A percentile compares a stretch with the other conserved stretches of the same genome.
Conservation (phyloP, 148 eudicot species). For the Camellia granthamiana region DNA sequence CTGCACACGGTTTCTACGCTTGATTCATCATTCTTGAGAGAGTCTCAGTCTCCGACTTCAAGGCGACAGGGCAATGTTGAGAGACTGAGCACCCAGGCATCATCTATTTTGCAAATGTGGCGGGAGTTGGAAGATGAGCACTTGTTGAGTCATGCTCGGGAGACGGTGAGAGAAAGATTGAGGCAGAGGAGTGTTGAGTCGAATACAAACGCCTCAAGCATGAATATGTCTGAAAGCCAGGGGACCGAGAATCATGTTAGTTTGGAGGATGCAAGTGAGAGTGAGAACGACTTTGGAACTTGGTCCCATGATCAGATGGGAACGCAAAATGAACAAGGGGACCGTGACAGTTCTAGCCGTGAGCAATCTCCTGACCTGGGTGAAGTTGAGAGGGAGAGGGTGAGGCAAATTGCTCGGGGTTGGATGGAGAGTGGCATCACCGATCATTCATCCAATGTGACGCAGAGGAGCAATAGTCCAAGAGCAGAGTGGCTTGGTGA, state of each 20-base stretch:
- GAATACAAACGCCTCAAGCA: slow-evolving; percentile 57
- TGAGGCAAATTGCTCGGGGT: slow-evolving; percentile 89
- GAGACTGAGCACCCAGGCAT: slow-evolving; percentile 73
- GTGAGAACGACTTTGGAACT: slow-evolving; percentile 64
- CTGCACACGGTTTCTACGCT: slow-evolving; percentile 95
- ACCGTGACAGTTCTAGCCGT: slow-evolving; percentile 56
- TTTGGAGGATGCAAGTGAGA: slow-evolving; percentile 63
- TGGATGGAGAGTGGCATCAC: slow-evolving; percentile 83
- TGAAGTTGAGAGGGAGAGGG: slow-evolving; percentile 96
- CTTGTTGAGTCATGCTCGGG: slow-evolving; percentile 59
- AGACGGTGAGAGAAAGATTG: slow-evolving; percentile 69
- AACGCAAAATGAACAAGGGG: slow-evolving; percentile 40
- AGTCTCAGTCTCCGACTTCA: slow-evolving; percentile 75
- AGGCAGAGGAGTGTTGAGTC: slow-evolving; percentile 63
- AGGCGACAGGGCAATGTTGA: slow-evolving; percentile 73
- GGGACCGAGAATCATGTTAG: slow-evolving; percentile 56
- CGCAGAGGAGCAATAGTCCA: slow-evolving; percentile 49
- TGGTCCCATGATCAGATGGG: slow-evolving; percentile 70
- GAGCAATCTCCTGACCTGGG: slow-evolving; percentile 96
- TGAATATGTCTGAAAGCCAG: slow-evolving; percentile 45
- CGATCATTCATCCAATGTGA: slow-evolving; percentile 58
- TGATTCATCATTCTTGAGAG: slow-evolving; percentile 88
- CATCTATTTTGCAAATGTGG: slow-evolving; percentile 95
- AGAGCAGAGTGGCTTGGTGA: slow-evolving; percentile 98
- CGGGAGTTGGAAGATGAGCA: slow-evolving; percentile 95